Conservation (phyloP, 371 early-diverging fungal genomes). For the Funneliformis caledonium region DNA sequence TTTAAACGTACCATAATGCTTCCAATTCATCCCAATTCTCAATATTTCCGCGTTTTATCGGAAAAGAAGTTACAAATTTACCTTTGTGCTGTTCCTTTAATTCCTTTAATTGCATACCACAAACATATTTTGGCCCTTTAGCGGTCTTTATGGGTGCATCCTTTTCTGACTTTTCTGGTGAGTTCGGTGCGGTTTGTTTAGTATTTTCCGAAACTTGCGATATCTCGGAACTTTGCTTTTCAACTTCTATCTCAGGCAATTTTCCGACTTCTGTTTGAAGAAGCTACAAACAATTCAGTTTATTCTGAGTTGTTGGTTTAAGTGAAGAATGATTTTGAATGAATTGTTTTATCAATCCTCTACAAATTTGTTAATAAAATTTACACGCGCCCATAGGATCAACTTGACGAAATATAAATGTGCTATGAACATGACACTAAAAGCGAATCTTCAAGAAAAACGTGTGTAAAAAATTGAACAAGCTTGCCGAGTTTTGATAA, state of each 20-base stretch:
- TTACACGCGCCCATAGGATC: not conserved
- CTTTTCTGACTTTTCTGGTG: not conserved
- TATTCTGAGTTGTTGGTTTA: not conserved
- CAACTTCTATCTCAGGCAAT: not conserved
- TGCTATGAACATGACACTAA: not conserved
- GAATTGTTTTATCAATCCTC: not conserved
- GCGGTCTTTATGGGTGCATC: not conserved
- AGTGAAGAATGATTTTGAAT: not conserved
- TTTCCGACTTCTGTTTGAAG: conserved; percentile 10
- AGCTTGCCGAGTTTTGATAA: not conserved
- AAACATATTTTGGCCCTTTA: conserved; percentile 2
- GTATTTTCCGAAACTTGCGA: not conserved
- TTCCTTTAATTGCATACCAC: conserved; percentile 15
- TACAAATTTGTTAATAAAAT: not conserved
- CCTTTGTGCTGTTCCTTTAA: not conserved
- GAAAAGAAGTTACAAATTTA: not conserved
- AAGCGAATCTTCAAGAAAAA: too few relatives aligned
- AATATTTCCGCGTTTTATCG: conserved; percentile 27
- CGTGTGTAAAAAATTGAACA: not conserved
- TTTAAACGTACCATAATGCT: conserved; percentile 33
- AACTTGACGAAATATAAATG: not conserved
- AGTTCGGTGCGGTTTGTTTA: not conserved
- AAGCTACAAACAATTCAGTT: conserved; percentile 5
- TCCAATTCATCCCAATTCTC: conserved; percentile 32
- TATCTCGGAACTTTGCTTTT: not conserved